A percentile compares a stretch with the other conserved stretches of the same genome.
Evolutionary conservation across 306 rosid genomes (phyloP).

Genomic region (Prunus dulcis): DNA sequence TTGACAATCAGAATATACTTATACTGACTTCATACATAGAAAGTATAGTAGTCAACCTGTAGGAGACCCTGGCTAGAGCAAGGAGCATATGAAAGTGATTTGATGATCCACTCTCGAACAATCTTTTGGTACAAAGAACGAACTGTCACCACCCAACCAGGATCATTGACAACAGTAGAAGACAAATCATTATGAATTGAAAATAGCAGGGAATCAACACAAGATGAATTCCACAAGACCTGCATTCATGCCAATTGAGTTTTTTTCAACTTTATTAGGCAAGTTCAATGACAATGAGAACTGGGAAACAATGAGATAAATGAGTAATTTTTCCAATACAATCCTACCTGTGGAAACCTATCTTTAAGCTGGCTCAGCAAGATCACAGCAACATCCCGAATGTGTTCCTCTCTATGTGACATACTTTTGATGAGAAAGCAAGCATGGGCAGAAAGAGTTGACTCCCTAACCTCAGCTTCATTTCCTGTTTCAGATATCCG

Average conservation of each 20-base stretch:
- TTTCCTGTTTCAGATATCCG: conserved; percentile 83
- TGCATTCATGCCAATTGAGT: conserved; percentile 40
- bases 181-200: conserved; percentile 79
- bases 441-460: conserved; percentile 72
- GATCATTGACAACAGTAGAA: conserved; percentile 75
- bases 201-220: conserved; percentile 79
- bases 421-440: conserved; percentile 79
- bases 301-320: neutral
- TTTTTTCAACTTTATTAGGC: conserved; percentile 27
- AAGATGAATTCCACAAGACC: conserved; percentile 93
- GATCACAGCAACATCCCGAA: conserved; percentile 77
- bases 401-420: conserved; percentile 89
- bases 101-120: conserved; percentile 93
- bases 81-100: conserved; percentile 89
- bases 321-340: neutral
- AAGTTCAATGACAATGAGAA: conserved; percentile 10
- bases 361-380: conserved; percentile 86
- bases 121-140: conserved; percentile 85
- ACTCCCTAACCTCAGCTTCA: conserved; percentile 78
- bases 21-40: conserved; percentile 18
- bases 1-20: conserved; percentile 5
- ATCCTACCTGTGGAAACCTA: conserved; percentile 83
- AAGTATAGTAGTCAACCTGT: conserved; percentile 59
- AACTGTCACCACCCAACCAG: conserved; percentile 81
- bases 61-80: conserved; percentile 99